Percentiles rank a stretch among this genome's conserved stretches.
Evolutionary conservation across 768 basidiomycete species (phyloP).

Genomic region (Mycena pura): DNA sequence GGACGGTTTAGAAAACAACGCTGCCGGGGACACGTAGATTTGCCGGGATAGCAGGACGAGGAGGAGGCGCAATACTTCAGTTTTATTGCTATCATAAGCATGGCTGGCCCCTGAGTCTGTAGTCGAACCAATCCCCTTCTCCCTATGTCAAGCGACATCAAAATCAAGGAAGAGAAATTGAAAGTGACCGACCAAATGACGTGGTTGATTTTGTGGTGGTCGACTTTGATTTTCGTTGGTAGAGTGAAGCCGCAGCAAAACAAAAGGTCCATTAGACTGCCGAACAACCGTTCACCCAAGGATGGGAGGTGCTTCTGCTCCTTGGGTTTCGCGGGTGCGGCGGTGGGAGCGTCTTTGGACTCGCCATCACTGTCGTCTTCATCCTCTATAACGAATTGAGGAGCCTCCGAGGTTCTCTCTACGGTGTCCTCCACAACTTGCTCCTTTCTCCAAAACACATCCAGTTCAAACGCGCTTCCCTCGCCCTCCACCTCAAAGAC

Average conservation of each 20-base stretch:
- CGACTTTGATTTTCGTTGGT: conserved; percentile 75
- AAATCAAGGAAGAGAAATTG: not conserved
- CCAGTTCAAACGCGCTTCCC: conserved; percentile 73
- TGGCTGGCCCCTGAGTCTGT: conserved; percentile 69
- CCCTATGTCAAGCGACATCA: conserved; percentile 59
- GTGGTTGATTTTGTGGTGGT: conserved; percentile 85
- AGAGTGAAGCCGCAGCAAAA: conserved; percentile 96
- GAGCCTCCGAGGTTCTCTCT: conserved; percentile 33
- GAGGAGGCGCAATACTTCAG: conserved; percentile 88
- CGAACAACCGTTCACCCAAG: conserved; percentile 80
- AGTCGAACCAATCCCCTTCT: conserved; percentile 93
- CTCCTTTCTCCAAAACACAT: conserved; percentile 82
- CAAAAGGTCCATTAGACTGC: conserved; percentile 81
- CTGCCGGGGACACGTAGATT: conserved; percentile 79
- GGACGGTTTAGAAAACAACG: conserved; percentile 75
- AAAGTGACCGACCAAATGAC: conserved; percentile 77
- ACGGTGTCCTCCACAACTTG: conserved; percentile 49
- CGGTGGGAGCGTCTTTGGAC: conserved; percentile 39
- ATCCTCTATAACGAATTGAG: conserved; percentile 92
- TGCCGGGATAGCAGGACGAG: conserved; percentile 89
- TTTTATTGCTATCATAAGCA: conserved; percentile 79
- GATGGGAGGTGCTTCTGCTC: conserved; percentile 67
- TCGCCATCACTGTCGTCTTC: conserved; percentile 69
- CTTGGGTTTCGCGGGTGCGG: conserved; percentile 35
- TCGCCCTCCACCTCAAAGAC: conserved; percentile 83